These are phyloP conservation scores for Nakazawaea ishiwadae DNA, from an alignment of 805 yeast species.

Conservation along the genomic window DNA sequence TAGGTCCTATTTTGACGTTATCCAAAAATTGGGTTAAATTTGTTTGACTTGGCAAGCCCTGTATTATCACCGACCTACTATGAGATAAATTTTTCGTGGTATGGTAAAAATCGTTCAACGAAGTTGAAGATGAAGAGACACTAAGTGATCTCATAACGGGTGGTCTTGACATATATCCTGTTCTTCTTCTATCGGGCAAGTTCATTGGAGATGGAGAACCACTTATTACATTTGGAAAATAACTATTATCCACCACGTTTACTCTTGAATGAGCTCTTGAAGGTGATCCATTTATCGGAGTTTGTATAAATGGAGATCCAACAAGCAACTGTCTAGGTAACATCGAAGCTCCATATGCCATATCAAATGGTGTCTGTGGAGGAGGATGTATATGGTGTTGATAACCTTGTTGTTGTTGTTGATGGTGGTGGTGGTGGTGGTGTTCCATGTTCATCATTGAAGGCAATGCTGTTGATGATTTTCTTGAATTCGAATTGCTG, in stretches of 20 bases:
- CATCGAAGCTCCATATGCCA: conserved; percentile 54
- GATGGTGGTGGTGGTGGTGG: conserved; percentile 1
- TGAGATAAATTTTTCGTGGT: conserved; percentile 15
- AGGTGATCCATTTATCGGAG: conserved; percentile 23
- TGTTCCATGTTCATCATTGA: conserved; percentile 1
- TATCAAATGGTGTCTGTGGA: conserved; percentile 55
- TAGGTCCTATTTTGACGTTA: conserved; percentile 51
- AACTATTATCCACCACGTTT: too few relatives aligned
- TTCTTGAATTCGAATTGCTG: neutral
- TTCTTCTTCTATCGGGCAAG: conserved; percentile 9
- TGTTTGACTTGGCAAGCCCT: conserved; percentile 16
- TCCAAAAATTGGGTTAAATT: conserved; percentile 32
- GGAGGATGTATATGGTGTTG: conserved; percentile 6
- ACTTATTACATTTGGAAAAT: conserved; percentile 7
- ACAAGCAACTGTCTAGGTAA: conserved; percentile 58
- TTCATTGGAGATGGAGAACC: conserved; percentile 15
- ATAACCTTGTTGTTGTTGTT: neutral
- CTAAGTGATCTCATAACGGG: conserved; percentile 17
- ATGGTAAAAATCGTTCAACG: conserved; percentile 10
- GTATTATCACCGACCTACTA: conserved; percentile 22
- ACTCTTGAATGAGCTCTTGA: conserved; percentile 7
- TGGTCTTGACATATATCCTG: conserved; percentile 5
- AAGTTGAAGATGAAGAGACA: conserved; percentile 13
- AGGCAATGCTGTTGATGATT: conserved; percentile 1
- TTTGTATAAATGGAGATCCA: conserved; percentile 54